Percentiles rank a stretch among this genome's conserved stretches.
Conservation (phyloP, 2,329 filamentous ascomycete species). For the Sporothrix dimorphospora region DNA sequence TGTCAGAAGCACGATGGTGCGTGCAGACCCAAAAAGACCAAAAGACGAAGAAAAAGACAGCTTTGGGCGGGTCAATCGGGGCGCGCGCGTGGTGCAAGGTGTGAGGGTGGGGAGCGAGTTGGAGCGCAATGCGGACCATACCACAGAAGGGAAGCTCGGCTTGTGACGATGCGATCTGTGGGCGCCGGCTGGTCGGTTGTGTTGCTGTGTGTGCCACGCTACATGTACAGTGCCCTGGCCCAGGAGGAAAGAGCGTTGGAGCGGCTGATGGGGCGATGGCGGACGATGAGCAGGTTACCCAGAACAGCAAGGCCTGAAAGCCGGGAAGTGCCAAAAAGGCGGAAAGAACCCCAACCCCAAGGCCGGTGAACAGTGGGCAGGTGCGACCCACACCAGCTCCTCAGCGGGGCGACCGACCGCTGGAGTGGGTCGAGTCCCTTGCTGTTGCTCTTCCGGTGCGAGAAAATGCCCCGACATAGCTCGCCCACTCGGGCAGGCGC, state of each 20-base stretch:
- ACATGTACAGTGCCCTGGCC: background rate
- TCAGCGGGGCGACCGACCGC: background rate
- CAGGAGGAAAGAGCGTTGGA: background rate
- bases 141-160: conserved; percentile 12
- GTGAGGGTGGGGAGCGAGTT: background rate
- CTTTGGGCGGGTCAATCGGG: background rate
- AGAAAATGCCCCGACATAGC: background rate
- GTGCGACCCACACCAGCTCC: conserved; percentile 7
- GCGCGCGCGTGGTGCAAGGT: background rate
- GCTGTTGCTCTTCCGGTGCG: too few species aligned
- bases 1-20: background rate
- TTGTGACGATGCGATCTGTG: conserved; percentile 17
- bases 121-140: background rate
- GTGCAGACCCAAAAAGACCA: background rate
- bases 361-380: background rate
- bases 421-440: background rate
- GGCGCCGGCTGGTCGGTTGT: conserved; percentile 11
- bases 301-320: conserved; percentile 22
- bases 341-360: conserved; percentile 20
- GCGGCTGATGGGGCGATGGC: background rate
- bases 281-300: conserved; percentile 25
- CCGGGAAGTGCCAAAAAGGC: background rate
- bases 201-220: background rate
- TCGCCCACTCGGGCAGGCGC: background rate
- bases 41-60: background rate